Evolutionary conservation across 805 yeast genomes (phyloP), one percentile per base, ranked within the genome.

Genomic region (Cephaloascus fragrans): DNA sequence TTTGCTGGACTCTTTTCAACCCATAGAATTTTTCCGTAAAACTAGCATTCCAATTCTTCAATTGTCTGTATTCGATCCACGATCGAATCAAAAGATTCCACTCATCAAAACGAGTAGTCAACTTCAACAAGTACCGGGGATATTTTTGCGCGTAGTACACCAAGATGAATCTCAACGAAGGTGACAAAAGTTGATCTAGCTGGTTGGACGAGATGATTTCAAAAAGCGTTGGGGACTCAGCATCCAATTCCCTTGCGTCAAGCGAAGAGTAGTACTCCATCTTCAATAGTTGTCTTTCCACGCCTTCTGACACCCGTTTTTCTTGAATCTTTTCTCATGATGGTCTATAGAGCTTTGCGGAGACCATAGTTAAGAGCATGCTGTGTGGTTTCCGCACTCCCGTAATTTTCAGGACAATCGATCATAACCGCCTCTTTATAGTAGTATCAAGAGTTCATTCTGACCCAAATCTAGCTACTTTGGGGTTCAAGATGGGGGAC

Each of bases 11-110:
- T 36, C 95, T 66, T 52, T 87, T 87, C 45, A 90, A 60, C 2
- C 97, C 97, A 53, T 90, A 90, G 53, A 90, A 90, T 52, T 84
- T 83, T 56, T 90, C 97, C 1, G 95, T 86, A 51, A 90, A 86
- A 2, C 93, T 76, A 0, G 94, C 76, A 50, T 85, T 89, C 86
- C 93, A 84, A 37, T 67, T 66, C 38, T 64, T 71, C 37, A 90
- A 56, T 47, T 80, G 84, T 44, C 73, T 69, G 66, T 77, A 77
- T 56, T 93, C 97, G 2, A 90, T 61, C 3, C 71, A 41, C 0
- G 83, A 77, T 50, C 89, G 63, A 2, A 81, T 43, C 2, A 74
- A 42, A 3, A 81, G 55, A 48, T 81, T 81, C 29, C 87, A 50
- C 62, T 86, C 96, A 55, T 90, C 96, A 52, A 83, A 88, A 34